Base-by-base conservation (phyloP, 352 stramenopile genomes). In the Pythium insidiosum region DNA sequence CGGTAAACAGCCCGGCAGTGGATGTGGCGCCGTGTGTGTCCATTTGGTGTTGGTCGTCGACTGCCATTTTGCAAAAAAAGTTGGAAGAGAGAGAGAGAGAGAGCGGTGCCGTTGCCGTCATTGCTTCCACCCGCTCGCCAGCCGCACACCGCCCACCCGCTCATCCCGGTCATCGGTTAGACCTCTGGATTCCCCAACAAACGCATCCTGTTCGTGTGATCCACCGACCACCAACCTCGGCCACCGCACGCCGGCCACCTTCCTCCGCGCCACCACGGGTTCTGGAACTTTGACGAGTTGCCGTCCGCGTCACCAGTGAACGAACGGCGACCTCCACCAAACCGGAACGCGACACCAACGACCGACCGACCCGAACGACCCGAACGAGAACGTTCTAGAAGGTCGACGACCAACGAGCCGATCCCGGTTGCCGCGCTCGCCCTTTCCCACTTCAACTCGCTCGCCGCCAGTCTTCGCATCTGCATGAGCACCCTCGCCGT, bases 21-120 rank as follows among this genome's bases (percentile, higher is more conserved):
- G 15, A 28, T 28, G 18, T 21, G 19, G 37, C 7, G 37, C 19
- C 15, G 19, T 21, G 37, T 43, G 37, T 43, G 37, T 43, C 37
- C 37, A 43, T 43, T 43, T 43, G 1, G 37, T 43, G 21, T 28
- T 15, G 9, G 28, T 33, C 15, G 15, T 13, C 9, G 9, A 33
- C 12, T 43, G 19, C 37, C 37, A 43, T 43, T 43, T 43, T n/a
- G n/a, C n/a, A n/a, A n/a, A 19, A 26, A 28, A 43, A 43, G 19
- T 43, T 43, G 37, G 22, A 43, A 43, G 37, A 43, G 37, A 43
- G 37, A 33, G 11, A 39, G 28, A 13, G 28, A 13, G 28, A 39
- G 28, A 13, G 28, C 15, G 28, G 28, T 33, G 15, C 28, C 28
- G 28, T 13, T 15, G 28, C 15, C 28, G 15, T 33, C 28, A 15